Evolutionary conservation across 2,329 filamentous ascomycete species (phyloP).

Genomic region (Exophiala phaeomuriformis): DNA sequence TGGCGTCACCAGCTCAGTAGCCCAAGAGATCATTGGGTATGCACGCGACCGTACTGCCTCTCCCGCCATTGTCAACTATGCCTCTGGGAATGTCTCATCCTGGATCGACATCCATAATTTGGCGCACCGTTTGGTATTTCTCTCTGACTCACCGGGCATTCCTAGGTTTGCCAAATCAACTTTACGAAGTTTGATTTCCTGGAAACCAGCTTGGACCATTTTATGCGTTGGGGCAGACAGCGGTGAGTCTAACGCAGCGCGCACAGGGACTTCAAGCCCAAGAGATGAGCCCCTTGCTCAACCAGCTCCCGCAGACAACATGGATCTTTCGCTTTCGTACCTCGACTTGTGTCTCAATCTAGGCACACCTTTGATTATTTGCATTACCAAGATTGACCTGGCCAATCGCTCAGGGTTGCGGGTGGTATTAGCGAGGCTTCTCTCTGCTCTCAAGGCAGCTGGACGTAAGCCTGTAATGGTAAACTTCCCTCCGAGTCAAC

Average conservation of each 20-base stretch:
- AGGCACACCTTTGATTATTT: slow-evolving; percentile 66
- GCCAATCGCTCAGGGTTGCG: slow-evolving; percentile 66
- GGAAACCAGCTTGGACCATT: slow-evolving; percentile 90
- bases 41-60: slow-evolving; percentile 28
- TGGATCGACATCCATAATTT: slow-evolving; percentile 91
- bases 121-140: slow-evolving; percentile 70
- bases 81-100: slow-evolving; percentile 75
- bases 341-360: slow-evolving; percentile 78
- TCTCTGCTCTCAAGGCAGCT: slow-evolving; percentile 69
- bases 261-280: slow-evolving; percentile 36
- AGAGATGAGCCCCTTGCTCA: slow-evolving; percentile 47
- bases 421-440: slow-evolving; percentile 62
- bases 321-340: slow-evolving; percentile 71
- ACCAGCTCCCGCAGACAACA: slow-evolving; percentile 21
- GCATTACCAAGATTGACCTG: slow-evolving; percentile 86
- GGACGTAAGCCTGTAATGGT: slow-evolving; percentile 69
- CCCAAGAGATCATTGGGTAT: slow-evolving; percentile 90
- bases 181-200: slow-evolving; percentile 81
- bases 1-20: slow-evolving; percentile 87
- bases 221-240: slow-evolving; percentile 81
- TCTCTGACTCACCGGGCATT: slow-evolving; percentile 88
- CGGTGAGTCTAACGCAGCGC: slow-evolving; percentile 40
- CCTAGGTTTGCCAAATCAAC: slow-evolving; percentile 84
- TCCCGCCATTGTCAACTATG: slow-evolving; percentile 57
- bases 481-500: slow-evolving; percentile 25